Conservation (phyloP, 2,329 filamentous ascomycete genomes). For the Claviceps sp. region DNA sequence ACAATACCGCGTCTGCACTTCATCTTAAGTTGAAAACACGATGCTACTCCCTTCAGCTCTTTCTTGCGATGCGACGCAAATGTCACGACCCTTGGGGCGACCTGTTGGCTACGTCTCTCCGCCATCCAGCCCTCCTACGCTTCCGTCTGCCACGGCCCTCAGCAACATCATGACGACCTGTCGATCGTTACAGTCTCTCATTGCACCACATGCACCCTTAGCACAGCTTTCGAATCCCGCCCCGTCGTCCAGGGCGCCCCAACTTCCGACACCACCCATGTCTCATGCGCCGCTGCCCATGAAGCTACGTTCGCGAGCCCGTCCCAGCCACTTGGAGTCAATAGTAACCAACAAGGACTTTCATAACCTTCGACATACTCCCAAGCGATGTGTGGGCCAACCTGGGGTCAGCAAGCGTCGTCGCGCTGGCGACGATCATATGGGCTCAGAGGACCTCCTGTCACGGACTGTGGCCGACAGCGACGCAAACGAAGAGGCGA, state of each 20-base stretch:
- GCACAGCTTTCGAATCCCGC: slow-evolving; percentile 14
- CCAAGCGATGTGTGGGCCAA: slow-evolving; percentile 34
- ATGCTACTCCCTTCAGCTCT: slow-evolving; percentile 49
- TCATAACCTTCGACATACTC: slow-evolving; percentile 31
- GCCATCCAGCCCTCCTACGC: slow-evolving; percentile 39
- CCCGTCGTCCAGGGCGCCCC: slow-evolving; percentile 16
- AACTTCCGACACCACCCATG: slow-evolving; percentile 43
- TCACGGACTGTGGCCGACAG: slow-evolving; percentile 18
- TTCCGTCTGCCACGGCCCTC: slow-evolving; percentile 32
- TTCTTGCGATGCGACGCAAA: slow-evolving; percentile 41
- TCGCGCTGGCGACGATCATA: slow-evolving; percentile 32
- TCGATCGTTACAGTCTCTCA: slow-evolving; percentile 46
- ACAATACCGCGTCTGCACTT: background rate
- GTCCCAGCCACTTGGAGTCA: slow-evolving; percentile 15
- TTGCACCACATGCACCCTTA: slow-evolving; percentile 25
- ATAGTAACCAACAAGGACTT: slow-evolving; percentile 16
- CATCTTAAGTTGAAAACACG: background rate
- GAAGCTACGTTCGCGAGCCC: slow-evolving; percentile 42
- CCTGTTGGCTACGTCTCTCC: slow-evolving; percentile 42
- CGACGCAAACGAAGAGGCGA: slow-evolving; percentile 21
- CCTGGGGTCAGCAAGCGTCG: slow-evolving; percentile 41
- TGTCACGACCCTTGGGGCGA: slow-evolving; percentile 25
- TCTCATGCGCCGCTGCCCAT: slow-evolving; percentile 35
- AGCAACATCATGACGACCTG: slow-evolving; percentile 45
- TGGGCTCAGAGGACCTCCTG: slow-evolving; percentile 25